phyloP scores from a whole-genome alignment of 148 eudicot species.

The Salicornia ramosissima region DNA sequence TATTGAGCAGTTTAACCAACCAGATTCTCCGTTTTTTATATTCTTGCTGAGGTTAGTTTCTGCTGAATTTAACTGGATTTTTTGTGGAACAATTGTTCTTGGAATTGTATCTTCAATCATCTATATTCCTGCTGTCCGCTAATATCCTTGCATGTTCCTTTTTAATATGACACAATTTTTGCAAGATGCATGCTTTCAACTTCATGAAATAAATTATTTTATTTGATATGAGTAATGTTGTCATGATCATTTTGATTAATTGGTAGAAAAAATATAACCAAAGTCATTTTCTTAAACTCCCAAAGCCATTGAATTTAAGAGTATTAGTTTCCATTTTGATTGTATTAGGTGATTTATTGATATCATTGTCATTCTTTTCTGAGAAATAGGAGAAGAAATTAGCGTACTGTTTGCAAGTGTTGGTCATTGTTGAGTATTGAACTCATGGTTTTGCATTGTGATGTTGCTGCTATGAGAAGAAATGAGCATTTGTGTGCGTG shows the following conservation, averaged over 20 bases:
- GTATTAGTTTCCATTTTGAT: too few relatives aligned
- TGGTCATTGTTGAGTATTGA: background rate
- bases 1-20: slow-evolving; percentile 73
- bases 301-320: background rate
- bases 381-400: too few relatives aligned
- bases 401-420: too few relatives aligned
- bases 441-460: background rate
- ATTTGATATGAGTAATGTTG: background rate
- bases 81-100: background rate
- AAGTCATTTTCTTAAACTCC: background rate
- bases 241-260: background rate
- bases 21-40: slow-evolving; percentile 88
- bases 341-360: too few relatives aligned
- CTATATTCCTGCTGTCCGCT: background rate
- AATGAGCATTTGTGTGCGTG: too few relatives aligned
- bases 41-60: slow-evolving; percentile 82
- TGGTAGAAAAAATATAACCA: background rate
- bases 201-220: background rate
- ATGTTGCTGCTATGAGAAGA: background rate
- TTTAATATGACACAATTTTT: background rate
- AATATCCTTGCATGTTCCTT: background rate
- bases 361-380: too few relatives aligned
- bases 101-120: background rate
- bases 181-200: background rate
- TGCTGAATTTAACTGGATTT: background rate